These are phyloP conservation scores for Calycina herbarum DNA, from an alignment of 2,329 filamentous ascomycete genomes.

Conservation along the genomic window DNA sequence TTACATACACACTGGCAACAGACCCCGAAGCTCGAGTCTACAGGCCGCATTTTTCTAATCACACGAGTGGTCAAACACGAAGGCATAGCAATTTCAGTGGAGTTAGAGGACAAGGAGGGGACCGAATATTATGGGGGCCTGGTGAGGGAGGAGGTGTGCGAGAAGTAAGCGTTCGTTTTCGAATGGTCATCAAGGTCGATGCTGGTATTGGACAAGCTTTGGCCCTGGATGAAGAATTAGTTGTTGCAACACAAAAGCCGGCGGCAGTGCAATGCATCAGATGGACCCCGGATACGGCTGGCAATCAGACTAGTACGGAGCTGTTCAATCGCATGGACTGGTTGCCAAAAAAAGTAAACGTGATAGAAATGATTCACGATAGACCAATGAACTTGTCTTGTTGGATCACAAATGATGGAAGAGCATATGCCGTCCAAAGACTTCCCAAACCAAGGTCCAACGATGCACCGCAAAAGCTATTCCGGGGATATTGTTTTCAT, in stretches of 20 bases:
- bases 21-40: constrained; percentile 84
- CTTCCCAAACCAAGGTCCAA: constrained; percentile 46
- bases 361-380: constrained; percentile 88
- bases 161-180: constrained; percentile 87
- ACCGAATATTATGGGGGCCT: constrained; percentile 68
- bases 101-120: constrained; percentile 47
- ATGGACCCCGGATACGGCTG: constrained; percentile 82
- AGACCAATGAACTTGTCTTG: constrained; percentile 93
- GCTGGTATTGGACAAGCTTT: constrained; percentile 87
- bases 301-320: constrained; percentile 87
- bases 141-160: constrained; percentile 81
- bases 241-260: constrained; percentile 89
- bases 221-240: constrained; percentile 86
- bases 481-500: constrained; percentile 91
- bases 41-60: constrained; percentile 74
- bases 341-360: constrained; percentile 73
- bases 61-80: constrained; percentile 61
- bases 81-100: constrained; percentile 61
- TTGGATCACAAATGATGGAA: constrained; percentile 87
- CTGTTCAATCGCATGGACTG: constrained; percentile 84
- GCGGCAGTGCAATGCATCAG: constrained; percentile 95
- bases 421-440: constrained; percentile 87
- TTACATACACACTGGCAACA: constrained; percentile 89
- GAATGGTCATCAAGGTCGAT: constrained; percentile 98
- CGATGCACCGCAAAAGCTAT: constrained; percentile 60